Evolutionary conservation across 2,329 filamentous ascomycete species (phyloP).

Genomic region (Colletotrichum viniferum): DNA sequence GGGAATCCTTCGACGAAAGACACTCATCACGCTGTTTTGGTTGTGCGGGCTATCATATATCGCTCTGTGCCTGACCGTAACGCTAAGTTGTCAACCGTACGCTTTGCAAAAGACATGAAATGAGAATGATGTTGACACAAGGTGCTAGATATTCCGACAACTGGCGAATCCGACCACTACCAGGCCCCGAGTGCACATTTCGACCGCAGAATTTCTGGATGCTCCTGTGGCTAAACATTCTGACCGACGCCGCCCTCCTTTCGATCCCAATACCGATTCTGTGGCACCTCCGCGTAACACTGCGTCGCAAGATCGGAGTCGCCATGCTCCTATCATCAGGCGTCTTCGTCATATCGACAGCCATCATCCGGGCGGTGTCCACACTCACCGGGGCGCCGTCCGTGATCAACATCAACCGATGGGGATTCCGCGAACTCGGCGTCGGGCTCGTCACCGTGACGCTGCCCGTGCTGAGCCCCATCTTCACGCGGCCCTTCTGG

Average conservation of each 20-base stretch:
- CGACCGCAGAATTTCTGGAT: conserved; percentile 27
- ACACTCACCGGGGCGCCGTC: conserved; percentile 26
- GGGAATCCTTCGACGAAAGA: conserved; percentile 18
- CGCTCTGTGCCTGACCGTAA: conserved; percentile 15
- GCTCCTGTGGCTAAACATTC: conserved; percentile 26
- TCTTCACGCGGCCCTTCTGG: conserved; percentile 24
- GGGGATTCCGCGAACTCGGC: conserved; percentile 28
- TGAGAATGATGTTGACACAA: background rate
- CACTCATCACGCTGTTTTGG: conserved; percentile 22
- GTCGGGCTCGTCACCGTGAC: conserved; percentile 24
- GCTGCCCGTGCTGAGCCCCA: conserved; percentile 18
- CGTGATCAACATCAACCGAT: conserved; percentile 28
- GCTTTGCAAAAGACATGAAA: background rate
- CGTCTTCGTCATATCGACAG: conserved; percentile 30
- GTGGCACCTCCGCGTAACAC: conserved; percentile 22
- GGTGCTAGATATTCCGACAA: conserved; percentile 18
- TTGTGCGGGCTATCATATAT: conserved; percentile 24
- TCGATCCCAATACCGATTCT: conserved; percentile 30
- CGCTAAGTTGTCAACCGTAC: conserved; percentile 23
- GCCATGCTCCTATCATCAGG: conserved; percentile 28
- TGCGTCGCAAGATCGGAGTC: conserved; percentile 24
- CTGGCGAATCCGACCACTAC: conserved; percentile 27
- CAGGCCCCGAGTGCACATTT: conserved; percentile 21
- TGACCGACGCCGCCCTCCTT: conserved; percentile 28
- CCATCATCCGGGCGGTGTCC: conserved; percentile 25